phyloP scores from a whole-genome alignment of 2,329 filamentous ascomycete species.

The Fusarium secorum region DNA sequence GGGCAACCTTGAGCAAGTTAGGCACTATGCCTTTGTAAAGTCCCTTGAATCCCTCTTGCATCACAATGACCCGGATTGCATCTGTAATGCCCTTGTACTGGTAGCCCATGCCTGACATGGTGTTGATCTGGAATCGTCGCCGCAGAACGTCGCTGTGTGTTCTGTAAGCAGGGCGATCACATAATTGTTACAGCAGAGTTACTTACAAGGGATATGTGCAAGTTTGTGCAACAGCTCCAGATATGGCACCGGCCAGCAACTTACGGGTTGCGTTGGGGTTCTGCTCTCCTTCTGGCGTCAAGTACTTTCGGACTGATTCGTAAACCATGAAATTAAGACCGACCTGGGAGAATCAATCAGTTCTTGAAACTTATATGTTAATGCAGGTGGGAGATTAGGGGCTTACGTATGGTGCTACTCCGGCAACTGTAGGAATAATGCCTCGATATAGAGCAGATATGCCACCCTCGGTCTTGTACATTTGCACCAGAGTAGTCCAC shows the following conservation, averaged over 20 bases:
- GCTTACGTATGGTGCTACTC: constrained; percentile 89
- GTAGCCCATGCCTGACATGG: constrained; percentile 98
- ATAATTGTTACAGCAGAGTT: not conserved
- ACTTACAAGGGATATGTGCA: constrained; percentile 97
- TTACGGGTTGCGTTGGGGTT: constrained; percentile 84
- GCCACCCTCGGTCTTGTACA: constrained; percentile 94
- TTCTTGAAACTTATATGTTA: not conserved
- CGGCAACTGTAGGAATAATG: constrained; percentile 91
- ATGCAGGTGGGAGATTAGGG: not conserved
- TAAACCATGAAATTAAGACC: constrained; percentile 99
- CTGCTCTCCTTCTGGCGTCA: constrained; percentile 87
- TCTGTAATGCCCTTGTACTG: constrained; percentile 89
- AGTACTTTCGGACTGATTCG: constrained; percentile 81
- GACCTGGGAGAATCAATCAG: constrained; percentile 62
- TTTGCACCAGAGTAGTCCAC: constrained; percentile 81
- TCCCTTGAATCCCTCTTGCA: constrained; percentile 82
- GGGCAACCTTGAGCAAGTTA: constrained; percentile 95
- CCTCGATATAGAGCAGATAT: constrained; percentile 88
- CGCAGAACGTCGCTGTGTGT: constrained; percentile 81
- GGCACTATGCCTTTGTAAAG: constrained; percentile 97
- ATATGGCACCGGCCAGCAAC: constrained; percentile 87
- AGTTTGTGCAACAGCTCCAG: constrained; percentile 95
- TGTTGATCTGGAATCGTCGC: constrained; percentile 96
- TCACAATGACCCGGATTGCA: constrained; percentile 81
- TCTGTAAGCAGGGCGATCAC: constrained; percentile 33